These are phyloP conservation scores for Xylaria bambusicola DNA, from an alignment of 495 filamentous ascomycete species.

Conservation along the genomic window DNA sequence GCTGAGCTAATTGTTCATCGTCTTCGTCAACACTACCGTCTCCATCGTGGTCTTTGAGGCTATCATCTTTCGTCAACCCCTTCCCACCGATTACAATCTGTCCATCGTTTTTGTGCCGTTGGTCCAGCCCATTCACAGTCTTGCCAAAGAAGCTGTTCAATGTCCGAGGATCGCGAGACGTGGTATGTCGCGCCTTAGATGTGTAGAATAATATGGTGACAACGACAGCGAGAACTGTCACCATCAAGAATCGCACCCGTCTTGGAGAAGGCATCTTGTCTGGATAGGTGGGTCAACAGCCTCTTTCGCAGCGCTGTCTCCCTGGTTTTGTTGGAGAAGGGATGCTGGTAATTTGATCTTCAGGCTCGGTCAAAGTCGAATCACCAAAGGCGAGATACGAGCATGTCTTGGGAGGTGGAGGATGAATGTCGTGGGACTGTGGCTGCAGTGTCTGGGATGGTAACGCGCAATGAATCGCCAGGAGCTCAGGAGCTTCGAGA, in stretches of 20 bases:
- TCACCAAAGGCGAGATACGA: neutral
- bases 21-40: conserved; percentile 51
- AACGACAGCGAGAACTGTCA: conserved; percentile 58
- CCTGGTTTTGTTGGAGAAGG: neutral
- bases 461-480: neutral
- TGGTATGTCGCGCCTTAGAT: conserved; percentile 39
- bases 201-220: conserved; percentile 66
- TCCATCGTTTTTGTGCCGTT: conserved; percentile 28
- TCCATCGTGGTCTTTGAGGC: conserved; percentile 41
- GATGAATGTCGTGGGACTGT: neutral
- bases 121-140: conserved; percentile 52
- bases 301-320: neutral
- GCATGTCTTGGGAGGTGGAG: conserved; percentile 7
- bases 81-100: conserved; percentile 39
- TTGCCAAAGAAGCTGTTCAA: conserved; percentile 57
- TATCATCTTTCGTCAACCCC: conserved; percentile 27
- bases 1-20: conserved; percentile 39
- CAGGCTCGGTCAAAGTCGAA: neutral
- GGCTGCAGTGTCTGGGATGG: neutral
- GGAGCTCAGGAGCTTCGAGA: neutral
- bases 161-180: conserved; percentile 39
- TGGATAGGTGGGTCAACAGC: neutral
- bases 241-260: conserved; percentile 60
- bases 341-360: neutral
- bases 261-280: conserved; percentile 69